Evolutionary conservation across 495 filamentous ascomycete species (phyloP).

Genomic region (Talaromyces wortmannii): DNA sequence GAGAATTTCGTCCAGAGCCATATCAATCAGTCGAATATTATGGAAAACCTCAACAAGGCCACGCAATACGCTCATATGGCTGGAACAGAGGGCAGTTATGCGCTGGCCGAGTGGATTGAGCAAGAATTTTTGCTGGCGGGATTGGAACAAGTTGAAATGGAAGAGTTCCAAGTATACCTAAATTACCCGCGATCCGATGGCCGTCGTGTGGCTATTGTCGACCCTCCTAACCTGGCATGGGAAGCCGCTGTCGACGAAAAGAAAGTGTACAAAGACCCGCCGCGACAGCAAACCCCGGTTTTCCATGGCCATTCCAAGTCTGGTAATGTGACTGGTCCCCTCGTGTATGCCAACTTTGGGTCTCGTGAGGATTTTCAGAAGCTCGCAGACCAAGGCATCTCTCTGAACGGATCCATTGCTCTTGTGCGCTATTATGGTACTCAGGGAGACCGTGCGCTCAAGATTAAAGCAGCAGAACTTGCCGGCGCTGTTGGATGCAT

Average conservation of each 20-base stretch:
- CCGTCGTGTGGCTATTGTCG: slow-evolving; percentile 73
- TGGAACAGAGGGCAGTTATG: slow-evolving; percentile 82
- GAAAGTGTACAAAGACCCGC: slow-evolving; percentile 40
- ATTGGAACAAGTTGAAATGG: slow-evolving; percentile 64
- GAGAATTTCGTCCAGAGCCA: slow-evolving; percentile 62
- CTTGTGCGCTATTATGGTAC: slow-evolving; percentile 76
- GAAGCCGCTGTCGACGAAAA: slow-evolving; percentile 81
- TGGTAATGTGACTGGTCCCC: slow-evolving; percentile 83
- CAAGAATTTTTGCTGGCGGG: slow-evolving; percentile 59
- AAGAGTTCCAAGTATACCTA: slow-evolving; percentile 80
- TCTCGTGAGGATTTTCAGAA: slow-evolving; percentile 72
- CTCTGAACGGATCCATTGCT: slow-evolving; percentile 72
- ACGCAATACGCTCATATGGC: slow-evolving; percentile 81
- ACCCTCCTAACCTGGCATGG: slow-evolving; percentile 64
- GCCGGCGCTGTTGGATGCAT: slow-evolving; percentile 81
- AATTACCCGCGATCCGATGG: slow-evolving; percentile 81
- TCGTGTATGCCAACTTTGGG: slow-evolving; percentile 93
- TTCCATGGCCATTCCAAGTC: slow-evolving; percentile 89
- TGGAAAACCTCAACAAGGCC: slow-evolving; percentile 62
- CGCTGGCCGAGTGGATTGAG: slow-evolving; percentile 75
- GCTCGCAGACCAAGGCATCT: slow-evolving; percentile 63
- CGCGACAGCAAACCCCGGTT: slow-evolving; percentile 54
- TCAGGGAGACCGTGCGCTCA: slow-evolving; percentile 64
- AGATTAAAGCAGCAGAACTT: slow-evolving; percentile 84
- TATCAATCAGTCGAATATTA: slow-evolving; percentile 61